Evolutionary conservation across 1,139 yeast species (phyloP), one percentile per base, ranked within the genome.

Genomic region (Geotrichum bryndzae): DNA sequence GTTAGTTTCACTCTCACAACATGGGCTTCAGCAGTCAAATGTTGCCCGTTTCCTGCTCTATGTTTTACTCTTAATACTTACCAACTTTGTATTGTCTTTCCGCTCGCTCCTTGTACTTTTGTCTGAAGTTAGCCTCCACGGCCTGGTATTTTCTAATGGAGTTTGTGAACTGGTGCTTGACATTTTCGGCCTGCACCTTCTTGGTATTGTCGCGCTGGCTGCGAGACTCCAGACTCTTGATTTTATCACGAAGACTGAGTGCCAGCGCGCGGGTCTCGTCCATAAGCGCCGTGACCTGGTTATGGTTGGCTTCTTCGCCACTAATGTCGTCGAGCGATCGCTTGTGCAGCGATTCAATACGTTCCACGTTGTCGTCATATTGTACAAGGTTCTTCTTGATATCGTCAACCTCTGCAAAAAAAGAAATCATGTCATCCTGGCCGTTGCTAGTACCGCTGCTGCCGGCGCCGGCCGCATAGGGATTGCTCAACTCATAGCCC

Each of bases 111-210:
- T 88, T 85, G 74, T 90, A 90, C 71, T 87, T 86, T 73, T 88
- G 91, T 68, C 92, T 84, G 80, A 89, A 91, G 72, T 87, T 85
- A 67, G 91, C 90, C 77, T 95, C 98, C 66, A 89, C 84, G 70
- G 86, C 82, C 74, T 96, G 85, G 79, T 90, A 91, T 72, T 86
- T 90, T 74, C 90, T 95, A 73, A 94, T 92, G 61, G 88, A 82
- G 67, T 85, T 85, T 80, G 91, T 84, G 75, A 94, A 95, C 74
- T 90, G 85, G 73, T 85, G 86, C 79, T 96, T 88, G 64, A 89
- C 83, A 72, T 88, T 88, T 74, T 91, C 96, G 56, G 96, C 96
- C 78, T 94, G 99, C 63, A 88, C 90, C 73, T 84, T 84, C 77
- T 90, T 90, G 69, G 96, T 88, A 61, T 83, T 79, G 77, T 91